Evolutionary conservation across 441 rosid species (phyloP).

Genomic region (Omphalea diandra): DNA sequence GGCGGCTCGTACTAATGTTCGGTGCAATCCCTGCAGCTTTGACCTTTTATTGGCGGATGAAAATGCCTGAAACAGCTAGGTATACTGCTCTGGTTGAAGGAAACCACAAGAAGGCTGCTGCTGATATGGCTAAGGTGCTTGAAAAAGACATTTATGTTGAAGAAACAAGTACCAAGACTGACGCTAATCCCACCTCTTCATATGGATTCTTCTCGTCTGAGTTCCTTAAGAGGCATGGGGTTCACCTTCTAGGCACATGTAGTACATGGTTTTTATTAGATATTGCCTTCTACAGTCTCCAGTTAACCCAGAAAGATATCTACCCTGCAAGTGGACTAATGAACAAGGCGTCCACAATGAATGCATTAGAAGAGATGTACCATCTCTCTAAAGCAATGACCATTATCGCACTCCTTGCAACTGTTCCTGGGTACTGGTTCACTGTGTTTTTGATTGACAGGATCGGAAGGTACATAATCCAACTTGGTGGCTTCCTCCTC

Average conservation of each 20-base stretch:
- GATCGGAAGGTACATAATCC: slow-evolving; percentile 47
- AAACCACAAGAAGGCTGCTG: slow-evolving; percentile 54
- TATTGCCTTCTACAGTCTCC: slow-evolving; percentile 48
- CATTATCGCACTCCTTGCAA: slow-evolving; percentile 39
- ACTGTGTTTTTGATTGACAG: slow-evolving; percentile 45
- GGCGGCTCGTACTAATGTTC: slow-evolving; percentile 54
- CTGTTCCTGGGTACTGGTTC: slow-evolving; percentile 57
- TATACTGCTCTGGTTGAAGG: slow-evolving; percentile 59
- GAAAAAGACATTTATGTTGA: slow-evolving; percentile 24
- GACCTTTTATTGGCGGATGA: slow-evolving; percentile 59
- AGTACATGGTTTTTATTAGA: slow-evolving; percentile 52
- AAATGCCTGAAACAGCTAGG: slow-evolving; percentile 64
- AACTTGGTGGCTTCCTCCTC: slow-evolving; percentile 45
- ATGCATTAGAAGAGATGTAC: slow-evolving; percentile 48
- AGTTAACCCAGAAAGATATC: slow-evolving; percentile 45
- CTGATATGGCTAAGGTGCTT: slow-evolving; percentile 55
- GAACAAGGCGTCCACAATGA: slow-evolving; percentile 33
- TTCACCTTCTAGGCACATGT: slow-evolving; percentile 44
- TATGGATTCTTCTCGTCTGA: slow-evolving; percentile 38
- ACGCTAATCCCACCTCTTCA: slow-evolving; percentile 16
- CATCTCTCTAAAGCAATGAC: slow-evolving; percentile 38
- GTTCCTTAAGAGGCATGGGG: slow-evolving; percentile 40
- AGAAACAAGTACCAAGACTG: background rate
- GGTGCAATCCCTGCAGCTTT: slow-evolving; percentile 56
- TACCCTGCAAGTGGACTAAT: slow-evolving; percentile 40